phyloP scores from a whole-genome alignment of 2,329 filamentous ascomycete species.

The Esteya vermicola region DNA sequence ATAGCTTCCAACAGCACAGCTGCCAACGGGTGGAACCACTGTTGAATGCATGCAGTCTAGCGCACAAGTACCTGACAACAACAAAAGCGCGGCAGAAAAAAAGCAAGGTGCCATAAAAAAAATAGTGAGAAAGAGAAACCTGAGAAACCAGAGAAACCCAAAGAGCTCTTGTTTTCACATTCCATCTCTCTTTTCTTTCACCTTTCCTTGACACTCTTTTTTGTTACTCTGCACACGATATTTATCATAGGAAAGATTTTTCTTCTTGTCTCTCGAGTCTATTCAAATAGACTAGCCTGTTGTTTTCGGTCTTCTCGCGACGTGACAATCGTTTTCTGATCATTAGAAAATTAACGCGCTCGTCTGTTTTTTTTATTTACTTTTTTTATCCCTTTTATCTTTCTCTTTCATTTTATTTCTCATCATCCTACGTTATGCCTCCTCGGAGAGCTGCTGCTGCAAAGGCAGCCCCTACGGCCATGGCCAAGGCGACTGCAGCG shows the following conservation, averaged over 20 bases:
- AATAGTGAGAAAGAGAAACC: too few species aligned
- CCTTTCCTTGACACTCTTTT: too few species aligned
- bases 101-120: not conserved
- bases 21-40: not conserved
- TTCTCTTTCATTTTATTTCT: not conserved
- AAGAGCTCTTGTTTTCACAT: not conserved
- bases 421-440: slow-evolving; percentile 7
- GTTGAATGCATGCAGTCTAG: not conserved
- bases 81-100: slow-evolving; percentile 5
- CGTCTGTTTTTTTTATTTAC: not conserved
- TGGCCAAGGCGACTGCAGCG: slow-evolving; percentile 28
- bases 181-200: too few species aligned
- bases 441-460: slow-evolving; percentile 5
- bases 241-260: too few species aligned
- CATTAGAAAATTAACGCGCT: too few species aligned
- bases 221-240: not conserved
- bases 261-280: too few species aligned
- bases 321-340: not conserved
- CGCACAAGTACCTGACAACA: slow-evolving; percentile 2
- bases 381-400: not conserved
- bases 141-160: too few species aligned
- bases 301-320: too few species aligned
- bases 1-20: not conserved
- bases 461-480: slow-evolving; percentile 13
- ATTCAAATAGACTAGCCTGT: too few species aligned